These are phyloP conservation scores for Bacidia gigantensis DNA, from an alignment of 495 filamentous ascomycete species.

Conservation along the genomic window DNA sequence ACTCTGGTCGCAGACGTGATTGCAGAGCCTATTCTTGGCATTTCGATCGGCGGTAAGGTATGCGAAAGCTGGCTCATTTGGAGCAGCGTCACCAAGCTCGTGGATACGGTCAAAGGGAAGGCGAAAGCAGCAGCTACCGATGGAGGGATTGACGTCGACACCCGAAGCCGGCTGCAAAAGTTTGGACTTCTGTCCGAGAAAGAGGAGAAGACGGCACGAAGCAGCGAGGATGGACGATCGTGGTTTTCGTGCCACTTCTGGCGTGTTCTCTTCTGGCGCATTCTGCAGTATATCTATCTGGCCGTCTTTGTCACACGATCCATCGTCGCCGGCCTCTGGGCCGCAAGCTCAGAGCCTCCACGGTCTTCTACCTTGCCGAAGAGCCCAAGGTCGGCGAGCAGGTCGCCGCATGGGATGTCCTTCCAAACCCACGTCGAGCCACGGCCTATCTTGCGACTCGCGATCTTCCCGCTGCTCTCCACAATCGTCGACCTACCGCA, in stretches of 20 bases:
- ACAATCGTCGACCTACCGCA: constrained; percentile 53
- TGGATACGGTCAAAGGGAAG: constrained; percentile 27
- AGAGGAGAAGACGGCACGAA: constrained; percentile 4
- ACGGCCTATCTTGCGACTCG: constrained; percentile 61
- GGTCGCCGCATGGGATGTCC: constrained; percentile 4
- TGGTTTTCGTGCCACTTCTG: constrained; percentile 32
- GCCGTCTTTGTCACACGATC: constrained; percentile 50
- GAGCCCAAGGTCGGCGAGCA: constrained; percentile 11
- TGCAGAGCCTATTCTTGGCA: constrained; percentile 72
- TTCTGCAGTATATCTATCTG: constrained; percentile 56
- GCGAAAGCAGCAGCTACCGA: constrained; percentile 13
- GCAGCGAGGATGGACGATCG: constrained; percentile 20
- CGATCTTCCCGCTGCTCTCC: constrained; percentile 53
- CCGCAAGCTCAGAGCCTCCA: constrained; percentile 19
- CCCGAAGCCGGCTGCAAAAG: constrained; percentile 29
- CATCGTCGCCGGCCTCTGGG: constrained; percentile 35
- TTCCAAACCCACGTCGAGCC: constrained; percentile 22
- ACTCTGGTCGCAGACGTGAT: constrained; percentile 72
- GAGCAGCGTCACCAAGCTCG: constrained; percentile 57
- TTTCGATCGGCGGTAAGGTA: constrained; percentile 56
- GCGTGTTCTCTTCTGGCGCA: constrained; percentile 41
- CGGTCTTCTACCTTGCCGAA: constrained; percentile 19
- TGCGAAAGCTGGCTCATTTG: constrained; percentile 80
- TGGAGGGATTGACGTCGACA: constrained; percentile 17
- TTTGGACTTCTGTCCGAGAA: constrained; percentile 34